Conservation (phyloP, 2,329 filamentous ascomycete genomes). For the Aspergillus aculeatinus region DNA sequence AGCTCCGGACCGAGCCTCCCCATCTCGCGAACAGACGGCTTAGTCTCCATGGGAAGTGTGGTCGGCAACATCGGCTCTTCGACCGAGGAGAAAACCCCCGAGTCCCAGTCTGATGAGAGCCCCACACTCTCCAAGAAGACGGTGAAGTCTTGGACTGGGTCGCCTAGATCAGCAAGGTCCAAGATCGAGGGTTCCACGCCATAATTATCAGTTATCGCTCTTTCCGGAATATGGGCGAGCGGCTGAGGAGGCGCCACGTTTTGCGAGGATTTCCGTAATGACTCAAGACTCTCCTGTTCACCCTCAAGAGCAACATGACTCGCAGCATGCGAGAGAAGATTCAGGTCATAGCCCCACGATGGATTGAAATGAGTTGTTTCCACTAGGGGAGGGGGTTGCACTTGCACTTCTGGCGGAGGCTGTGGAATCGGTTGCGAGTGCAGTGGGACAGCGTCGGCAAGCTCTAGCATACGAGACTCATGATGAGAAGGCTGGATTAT, state of each 20-base stretch:
- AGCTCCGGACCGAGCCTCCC: slow-evolving; percentile 41
- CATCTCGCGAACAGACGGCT: slow-evolving; percentile 32
- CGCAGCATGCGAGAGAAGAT: slow-evolving; percentile 49
- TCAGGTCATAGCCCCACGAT: slow-evolving; percentile 52
- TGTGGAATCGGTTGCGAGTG: slow-evolving; percentile 37
- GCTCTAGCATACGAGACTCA: slow-evolving; percentile 47
- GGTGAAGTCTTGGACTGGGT: slow-evolving; percentile 51
- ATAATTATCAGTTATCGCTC: slow-evolving; percentile 44
- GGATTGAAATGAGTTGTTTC: slow-evolving; percentile 50
- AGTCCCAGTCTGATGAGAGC: slow-evolving; percentile 51
- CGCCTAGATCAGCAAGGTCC: slow-evolving; percentile 47
- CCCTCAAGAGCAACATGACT: slow-evolving; percentile 51
- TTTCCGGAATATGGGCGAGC: slow-evolving; percentile 34
- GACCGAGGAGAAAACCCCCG: slow-evolving; percentile 46
- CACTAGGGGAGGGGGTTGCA: slow-evolving; percentile 40
- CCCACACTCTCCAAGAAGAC: slow-evolving; percentile 52
- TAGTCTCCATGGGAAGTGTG: slow-evolving; percentile 38
- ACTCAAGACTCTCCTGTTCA: slow-evolving; percentile 43
- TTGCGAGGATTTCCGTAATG: slow-evolving; percentile 37
- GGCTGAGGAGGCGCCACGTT: slow-evolving; percentile 38
- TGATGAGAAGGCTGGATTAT: slow-evolving; percentile 39
- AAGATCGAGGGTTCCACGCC: slow-evolving; percentile 47
- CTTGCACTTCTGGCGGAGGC: slow-evolving; percentile 37
- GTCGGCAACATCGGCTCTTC: slow-evolving; percentile 42
- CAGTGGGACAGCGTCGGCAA: slow-evolving; percentile 45